These are phyloP conservation scores for Cenchrus fungigraminus DNA, from an alignment of 176 grass and related monocot genomes.

Conservation along the genomic window DNA sequence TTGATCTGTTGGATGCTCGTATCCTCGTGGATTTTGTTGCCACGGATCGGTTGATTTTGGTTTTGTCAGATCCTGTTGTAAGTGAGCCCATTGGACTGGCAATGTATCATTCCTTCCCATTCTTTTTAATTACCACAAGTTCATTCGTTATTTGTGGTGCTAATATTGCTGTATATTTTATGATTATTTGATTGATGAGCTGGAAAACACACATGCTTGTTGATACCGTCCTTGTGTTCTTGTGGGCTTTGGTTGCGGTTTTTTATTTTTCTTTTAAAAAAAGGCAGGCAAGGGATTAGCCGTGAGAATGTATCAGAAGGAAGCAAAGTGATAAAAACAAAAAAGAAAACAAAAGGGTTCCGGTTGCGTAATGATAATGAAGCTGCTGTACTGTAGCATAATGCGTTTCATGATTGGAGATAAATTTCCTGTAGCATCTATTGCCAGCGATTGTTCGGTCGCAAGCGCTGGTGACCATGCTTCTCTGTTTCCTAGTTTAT, in stretches of 20 bases:
- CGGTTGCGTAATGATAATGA: neutral
- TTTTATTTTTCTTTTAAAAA: no score
- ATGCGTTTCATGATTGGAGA: neutral
- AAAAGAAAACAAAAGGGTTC: no score
- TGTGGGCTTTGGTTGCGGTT: neutral
- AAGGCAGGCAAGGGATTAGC: no score
- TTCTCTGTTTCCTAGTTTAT: neutral
- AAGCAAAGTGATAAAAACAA: no score
- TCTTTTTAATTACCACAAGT: constrained; percentile 27
- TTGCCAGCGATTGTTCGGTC: neutral
- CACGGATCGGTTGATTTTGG: constrained; percentile 41
- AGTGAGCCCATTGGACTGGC: constrained; percentile 40
- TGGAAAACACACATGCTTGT: constrained; percentile 11
- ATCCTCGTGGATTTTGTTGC: constrained; percentile 56
- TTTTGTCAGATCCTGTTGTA: constrained; percentile 39
- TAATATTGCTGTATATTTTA: neutral
- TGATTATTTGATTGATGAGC: constrained; percentile 27
- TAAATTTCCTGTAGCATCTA: neutral
- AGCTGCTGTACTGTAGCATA: neutral
- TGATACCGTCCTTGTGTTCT: constrained; percentile 11
- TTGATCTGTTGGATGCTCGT: constrained; percentile 46
- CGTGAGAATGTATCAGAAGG: no score
- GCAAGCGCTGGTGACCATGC: neutral
- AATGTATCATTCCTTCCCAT: constrained; percentile 46
- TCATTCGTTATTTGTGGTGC: constrained; percentile 17